Conservation (phyloP, 2,329 filamentous ascomycete species). For the Dothideomycetes sp. region DNA sequence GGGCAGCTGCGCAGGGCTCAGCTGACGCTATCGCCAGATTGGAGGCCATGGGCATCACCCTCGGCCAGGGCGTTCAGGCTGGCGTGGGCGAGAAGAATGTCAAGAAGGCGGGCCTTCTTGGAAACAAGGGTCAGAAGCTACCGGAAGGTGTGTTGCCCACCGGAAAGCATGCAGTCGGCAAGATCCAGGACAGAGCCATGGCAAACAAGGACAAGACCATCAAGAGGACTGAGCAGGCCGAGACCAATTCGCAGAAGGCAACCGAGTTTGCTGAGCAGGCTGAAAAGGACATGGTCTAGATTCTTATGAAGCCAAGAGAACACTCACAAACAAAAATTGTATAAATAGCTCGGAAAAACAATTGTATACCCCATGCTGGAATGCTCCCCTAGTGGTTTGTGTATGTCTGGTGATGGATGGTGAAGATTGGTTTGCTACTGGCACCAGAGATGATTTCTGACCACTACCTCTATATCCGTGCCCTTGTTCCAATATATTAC, state of each 20-base stretch:
- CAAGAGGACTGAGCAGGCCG: conserved; percentile 21
- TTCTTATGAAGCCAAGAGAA: too few species aligned
- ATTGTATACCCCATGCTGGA: too few species aligned
- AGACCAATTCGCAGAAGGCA: conserved; percentile 20
- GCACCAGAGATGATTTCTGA: too few species aligned
- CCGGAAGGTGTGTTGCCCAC: conserved; percentile 25
- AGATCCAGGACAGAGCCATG: conserved; percentile 22
- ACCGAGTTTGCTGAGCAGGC: conserved; percentile 21
- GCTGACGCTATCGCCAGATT: conserved; percentile 22
- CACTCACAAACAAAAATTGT: too few species aligned
- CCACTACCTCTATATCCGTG: too few species aligned
- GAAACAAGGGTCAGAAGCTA: conserved; percentile 26
- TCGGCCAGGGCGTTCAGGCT: conserved; percentile 21
- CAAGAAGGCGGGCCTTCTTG: conserved; percentile 18
- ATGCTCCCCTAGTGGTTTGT: too few species aligned
- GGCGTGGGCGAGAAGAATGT: conserved; percentile 23
- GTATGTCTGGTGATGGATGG: too few species aligned
- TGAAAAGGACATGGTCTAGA: too few species aligned
- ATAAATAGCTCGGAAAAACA: too few species aligned
- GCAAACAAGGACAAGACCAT: conserved; percentile 22
- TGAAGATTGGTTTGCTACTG: too few species aligned
- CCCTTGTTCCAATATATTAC: too few species aligned
- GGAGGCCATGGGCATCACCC: conserved; percentile 21
- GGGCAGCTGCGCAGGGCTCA: conserved; percentile 23
- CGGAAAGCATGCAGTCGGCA: conserved; percentile 24